These are phyloP conservation scores for Fomitopsis pinicola DNA, from an alignment of 1,284 basidiomycete species.

Conservation along the genomic window DNA sequence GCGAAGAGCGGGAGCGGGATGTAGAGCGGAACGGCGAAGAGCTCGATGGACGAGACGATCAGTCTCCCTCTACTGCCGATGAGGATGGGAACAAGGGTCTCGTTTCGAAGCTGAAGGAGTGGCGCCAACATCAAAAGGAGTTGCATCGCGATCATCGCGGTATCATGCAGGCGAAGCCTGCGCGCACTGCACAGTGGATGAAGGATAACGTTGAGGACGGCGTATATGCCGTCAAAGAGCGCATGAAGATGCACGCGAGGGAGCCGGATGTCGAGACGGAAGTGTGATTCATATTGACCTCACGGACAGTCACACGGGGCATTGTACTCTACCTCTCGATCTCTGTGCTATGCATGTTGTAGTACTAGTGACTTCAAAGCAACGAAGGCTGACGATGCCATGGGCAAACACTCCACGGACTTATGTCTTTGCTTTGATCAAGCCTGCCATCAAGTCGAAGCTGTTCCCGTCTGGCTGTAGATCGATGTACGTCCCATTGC, in stretches of 20 bases:
- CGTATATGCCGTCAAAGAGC: slow-evolving; percentile 27
- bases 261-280: slow-evolving; percentile 34
- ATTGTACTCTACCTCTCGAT: not conserved
- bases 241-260: slow-evolving; percentile 30
- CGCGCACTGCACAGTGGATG: slow-evolving; percentile 49
- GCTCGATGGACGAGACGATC: slow-evolving; percentile 19
- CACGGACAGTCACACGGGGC: not conserved
- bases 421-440: slow-evolving; percentile 67
- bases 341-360: not conserved
- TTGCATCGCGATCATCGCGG: slow-evolving; percentile 45
- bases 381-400: not conserved
- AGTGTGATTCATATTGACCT: slow-evolving; percentile 17
- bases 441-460: slow-evolving; percentile 90
- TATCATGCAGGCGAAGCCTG: slow-evolving; percentile 45
- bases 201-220: slow-evolving; percentile 34
- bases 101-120: slow-evolving; percentile 27
- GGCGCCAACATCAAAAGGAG: slow-evolving; percentile 39
- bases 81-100: slow-evolving; percentile 32
- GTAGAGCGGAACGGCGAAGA: slow-evolving; percentile 31
- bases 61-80: not conserved
- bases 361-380: too few species aligned
- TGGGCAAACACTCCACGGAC: not conserved
- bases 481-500: slow-evolving; percentile 45
- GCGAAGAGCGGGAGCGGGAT: slow-evolving; percentile 31
- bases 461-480: slow-evolving; percentile 95